Conservation (phyloP, 2,329 filamentous ascomycete species). For the Fusarium keratoplasticum region DNA sequence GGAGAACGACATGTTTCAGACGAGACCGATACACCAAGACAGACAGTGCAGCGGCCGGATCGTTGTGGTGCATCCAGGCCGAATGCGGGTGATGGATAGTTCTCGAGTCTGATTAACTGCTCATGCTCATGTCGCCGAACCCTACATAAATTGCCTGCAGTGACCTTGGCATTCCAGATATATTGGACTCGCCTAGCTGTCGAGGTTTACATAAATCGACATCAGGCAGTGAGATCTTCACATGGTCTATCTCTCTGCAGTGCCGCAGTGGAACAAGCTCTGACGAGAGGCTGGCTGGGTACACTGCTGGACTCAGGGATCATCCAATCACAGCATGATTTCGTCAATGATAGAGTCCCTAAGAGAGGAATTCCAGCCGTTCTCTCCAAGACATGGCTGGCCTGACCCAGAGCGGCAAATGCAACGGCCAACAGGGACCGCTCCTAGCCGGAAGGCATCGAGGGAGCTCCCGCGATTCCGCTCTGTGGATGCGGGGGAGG, state of each 20-base stretch:
- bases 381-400: constrained; percentile 1
- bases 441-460: background rate
- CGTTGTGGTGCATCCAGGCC: background rate
- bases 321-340: background rate
- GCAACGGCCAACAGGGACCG: background rate
- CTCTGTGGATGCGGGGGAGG: constrained; percentile 32
- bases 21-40: constrained; percentile 9
- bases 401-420: background rate
- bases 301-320: background rate
- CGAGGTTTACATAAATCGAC: background rate
- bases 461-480: constrained; percentile 27
- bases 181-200: background rate
- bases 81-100: background rate
- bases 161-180: background rate
- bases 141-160: constrained; percentile 12
- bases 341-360: background rate
- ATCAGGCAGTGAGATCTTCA: background rate
- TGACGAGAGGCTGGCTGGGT: background rate
- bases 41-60: background rate
- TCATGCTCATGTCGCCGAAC: constrained; percentile 5
- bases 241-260: background rate
- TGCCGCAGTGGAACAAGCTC: background rate
- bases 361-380: background rate
- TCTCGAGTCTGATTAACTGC: background rate
- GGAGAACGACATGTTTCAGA: constrained; percentile 5